Conservation (phyloP, 2,329 filamentous ascomycete genomes). For the Diaporthe amygdali region DNA sequence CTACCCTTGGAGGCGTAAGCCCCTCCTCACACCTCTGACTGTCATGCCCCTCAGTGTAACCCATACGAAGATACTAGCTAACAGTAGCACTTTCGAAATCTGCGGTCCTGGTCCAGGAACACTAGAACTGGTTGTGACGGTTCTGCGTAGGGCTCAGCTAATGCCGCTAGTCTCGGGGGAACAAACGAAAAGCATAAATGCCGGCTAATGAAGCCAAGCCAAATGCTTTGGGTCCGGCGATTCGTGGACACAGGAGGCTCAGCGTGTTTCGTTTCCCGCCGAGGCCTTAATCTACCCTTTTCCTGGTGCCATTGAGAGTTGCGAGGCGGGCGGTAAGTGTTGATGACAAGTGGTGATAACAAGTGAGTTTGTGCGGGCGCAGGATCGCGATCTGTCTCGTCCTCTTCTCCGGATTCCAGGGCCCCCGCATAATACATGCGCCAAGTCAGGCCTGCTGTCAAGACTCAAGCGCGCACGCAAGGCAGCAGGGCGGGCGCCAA, state of each 20-base stretch:
- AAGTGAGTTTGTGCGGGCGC: no score
- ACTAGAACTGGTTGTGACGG: neutral
- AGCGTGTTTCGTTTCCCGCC: constrained; percentile 11
- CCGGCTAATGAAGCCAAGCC: constrained; percentile 17
- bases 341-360: no score
- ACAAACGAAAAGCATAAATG: constrained; percentile 3
- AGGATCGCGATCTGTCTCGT: constrained; percentile 7
- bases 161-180: constrained; percentile 10
- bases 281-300: neutral
- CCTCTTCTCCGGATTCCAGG: constrained; percentile 1
- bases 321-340: no score
- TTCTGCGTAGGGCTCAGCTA: constrained; percentile 12
- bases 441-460: constrained; percentile 4
- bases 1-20: neutral
- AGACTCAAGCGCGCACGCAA: neutral
- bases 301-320: neutral
- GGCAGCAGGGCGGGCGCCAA: no score
- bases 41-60: neutral
- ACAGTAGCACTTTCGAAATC: neutral
- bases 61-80: neutral
- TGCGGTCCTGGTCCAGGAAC: neutral
- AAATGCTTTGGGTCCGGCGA: neutral
- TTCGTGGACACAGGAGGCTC: constrained; percentile 4
- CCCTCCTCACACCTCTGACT: neutral
- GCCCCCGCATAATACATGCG: neutral